Percentiles rank a stretch among this genome's conserved stretches.
These are phyloP conservation scores for Solanum phureja DNA, from an alignment of 257 asterid genomes.

Conservation along the genomic window DNA sequence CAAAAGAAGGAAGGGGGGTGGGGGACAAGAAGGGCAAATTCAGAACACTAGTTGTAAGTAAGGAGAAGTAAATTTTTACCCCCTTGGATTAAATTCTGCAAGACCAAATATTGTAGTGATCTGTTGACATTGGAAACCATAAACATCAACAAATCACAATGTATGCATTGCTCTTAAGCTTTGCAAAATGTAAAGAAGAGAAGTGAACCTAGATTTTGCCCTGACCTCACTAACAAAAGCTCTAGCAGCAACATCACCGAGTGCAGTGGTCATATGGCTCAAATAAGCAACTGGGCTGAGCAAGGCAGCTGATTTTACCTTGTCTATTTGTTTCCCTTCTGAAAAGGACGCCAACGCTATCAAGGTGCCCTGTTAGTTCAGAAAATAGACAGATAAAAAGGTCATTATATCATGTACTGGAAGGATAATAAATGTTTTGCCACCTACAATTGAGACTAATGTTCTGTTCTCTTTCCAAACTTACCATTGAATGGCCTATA, in stretches of 20 bases:
- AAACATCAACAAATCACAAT: background rate
- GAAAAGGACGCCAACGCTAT: constrained; percentile 74
- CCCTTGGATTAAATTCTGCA: constrained; percentile 73
- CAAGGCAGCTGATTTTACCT: constrained; percentile 67
- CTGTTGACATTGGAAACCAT: constrained; percentile 20
- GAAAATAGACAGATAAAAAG: background rate
- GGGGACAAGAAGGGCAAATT: background rate
- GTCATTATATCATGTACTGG: background rate
- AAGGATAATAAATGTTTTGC: background rate
- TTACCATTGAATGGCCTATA: constrained; percentile 41
- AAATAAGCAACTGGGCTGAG: constrained; percentile 85
- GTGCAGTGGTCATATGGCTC: constrained; percentile 66
- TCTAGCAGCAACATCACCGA: constrained; percentile 47
- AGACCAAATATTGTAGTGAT: constrained; percentile 55
- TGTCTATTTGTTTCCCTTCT: constrained; percentile 53
- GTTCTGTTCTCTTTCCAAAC: background rate
- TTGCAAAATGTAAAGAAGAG: background rate
- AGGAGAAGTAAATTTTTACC: constrained; percentile 18
- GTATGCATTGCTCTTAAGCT: background rate
- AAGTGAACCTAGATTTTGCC: background rate
- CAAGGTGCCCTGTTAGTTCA: constrained; percentile 54
- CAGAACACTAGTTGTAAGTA: background rate
- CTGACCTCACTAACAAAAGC: constrained; percentile 68
- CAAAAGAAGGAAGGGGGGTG: too few species aligned
- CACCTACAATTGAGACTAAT: background rate